Base-by-base conservation (phyloP, 495 filamentous ascomycete species). In the Xylona heveae region DNA sequence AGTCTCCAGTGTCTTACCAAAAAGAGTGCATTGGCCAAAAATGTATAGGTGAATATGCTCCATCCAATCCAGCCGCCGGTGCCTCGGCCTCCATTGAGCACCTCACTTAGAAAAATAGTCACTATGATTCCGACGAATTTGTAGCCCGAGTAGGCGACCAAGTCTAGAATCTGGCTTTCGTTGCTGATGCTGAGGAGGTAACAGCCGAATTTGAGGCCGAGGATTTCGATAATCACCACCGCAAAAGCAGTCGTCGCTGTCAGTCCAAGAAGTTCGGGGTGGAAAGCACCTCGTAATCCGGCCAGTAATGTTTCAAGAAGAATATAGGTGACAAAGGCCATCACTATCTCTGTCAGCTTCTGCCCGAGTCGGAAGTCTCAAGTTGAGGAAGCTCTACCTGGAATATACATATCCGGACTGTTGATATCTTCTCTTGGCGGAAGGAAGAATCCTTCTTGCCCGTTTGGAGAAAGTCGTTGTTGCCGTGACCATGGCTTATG, bases 341-440 rank as follows among this genome's bases (percentile, higher is more conserved):
- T 82, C 43, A 75, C 62, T 51, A 35, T 19, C 12, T 8, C 16
- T 18, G 31, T 41, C 28, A 10, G 10, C 28, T 10, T 30, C 28
- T 7, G 28, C 15, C 8, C 18, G 2, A 19, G 35, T 6, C 6
- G 24, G 13, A 13, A 13, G 3, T 10, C 1, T 1, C n/a, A 26
- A 13, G 24, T 3, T 3, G 30, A 34, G n/a, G n/a, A n/a, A n/a
- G 8, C 28, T 38, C 13, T 37, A 48, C 39, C 42, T 19, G 88
- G 88, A 41, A 99, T 95, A 62, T 99, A 99, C 80, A 95, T 92
- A 56, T 99, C 88, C 4, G 90, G 88, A 29, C 80, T 84, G 53
- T 99, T 99, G 49, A 94, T 62, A 49, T 99, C 88, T 48, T 95
- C 85, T 30, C 85, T 66, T n/a, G 88, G 88, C 6, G 88, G 83